Conservation (phyloP, 1,284 basidiomycete genomes). For the Naganishia cerealis region DNA sequence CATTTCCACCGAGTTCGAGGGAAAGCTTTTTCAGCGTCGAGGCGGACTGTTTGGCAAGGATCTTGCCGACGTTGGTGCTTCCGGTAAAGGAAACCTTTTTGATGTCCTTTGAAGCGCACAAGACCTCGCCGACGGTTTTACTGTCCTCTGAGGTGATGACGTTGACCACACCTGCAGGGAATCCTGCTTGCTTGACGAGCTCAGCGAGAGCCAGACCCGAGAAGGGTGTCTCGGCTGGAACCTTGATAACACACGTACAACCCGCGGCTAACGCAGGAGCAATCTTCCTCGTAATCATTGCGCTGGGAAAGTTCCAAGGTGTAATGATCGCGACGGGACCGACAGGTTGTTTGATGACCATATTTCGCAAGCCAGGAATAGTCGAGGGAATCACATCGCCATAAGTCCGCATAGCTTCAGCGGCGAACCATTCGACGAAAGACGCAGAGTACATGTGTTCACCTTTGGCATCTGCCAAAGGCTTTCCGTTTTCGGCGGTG, state of each 20-base stretch:
- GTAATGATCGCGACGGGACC: conserved; percentile 59
- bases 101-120: conserved; percentile 42
- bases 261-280: conserved; percentile 76
- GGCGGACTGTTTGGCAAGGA: conserved; percentile 78
- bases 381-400: conserved; percentile 81
- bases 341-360: conserved; percentile 92
- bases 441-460: conserved; percentile 79
- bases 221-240: conserved; percentile 92
- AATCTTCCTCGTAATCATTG: conserved; percentile 68
- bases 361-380: conserved; percentile 70
- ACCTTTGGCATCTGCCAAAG: conserved; percentile 74
- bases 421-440: conserved; percentile 82
- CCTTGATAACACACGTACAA: conserved; percentile 93
- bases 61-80: conserved; percentile 85
- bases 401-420: conserved; percentile 72
- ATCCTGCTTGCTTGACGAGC: conserved; percentile 80
- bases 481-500: conserved; percentile 89
- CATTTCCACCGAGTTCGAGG: conserved; percentile 71
- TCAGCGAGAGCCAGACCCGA: conserved; percentile 85
- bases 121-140: conserved; percentile 45
- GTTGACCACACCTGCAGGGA: conserved; percentile 94
- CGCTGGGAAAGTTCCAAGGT: conserved; percentile 73
- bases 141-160: conserved; percentile 65
- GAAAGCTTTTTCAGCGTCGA: conserved; percentile 91
- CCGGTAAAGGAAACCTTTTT: conserved; percentile 88